Evolutionary conservation across 805 yeast genomes (phyloP).

Genomic region (Kodamaea kakaduensis): DNA sequence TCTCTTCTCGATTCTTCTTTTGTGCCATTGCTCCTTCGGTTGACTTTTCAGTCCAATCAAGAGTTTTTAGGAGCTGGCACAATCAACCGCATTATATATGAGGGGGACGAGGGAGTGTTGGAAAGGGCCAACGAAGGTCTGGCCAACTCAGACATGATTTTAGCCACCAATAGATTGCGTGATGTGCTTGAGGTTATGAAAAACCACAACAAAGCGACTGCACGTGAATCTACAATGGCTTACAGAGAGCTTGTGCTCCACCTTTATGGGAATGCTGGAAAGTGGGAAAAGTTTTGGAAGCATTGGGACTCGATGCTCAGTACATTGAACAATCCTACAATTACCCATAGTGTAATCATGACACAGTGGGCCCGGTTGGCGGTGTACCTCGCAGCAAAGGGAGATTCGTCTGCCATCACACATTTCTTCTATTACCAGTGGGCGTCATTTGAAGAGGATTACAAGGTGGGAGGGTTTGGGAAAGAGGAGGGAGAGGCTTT

Average conservation of each 20-base stretch:
- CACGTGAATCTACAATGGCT: conserved; percentile 14
- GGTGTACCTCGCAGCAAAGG: conserved; percentile 29
- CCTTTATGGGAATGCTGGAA: conserved; percentile 36
- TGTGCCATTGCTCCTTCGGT: conserved; percentile 33
- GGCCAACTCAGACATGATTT: conserved; percentile 8
- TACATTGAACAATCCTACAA: conserved; percentile 1
- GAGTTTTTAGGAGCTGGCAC: conserved; percentile 20
- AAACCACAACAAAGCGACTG: conserved; percentile 15
- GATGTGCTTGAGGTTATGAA: conserved; percentile 26
- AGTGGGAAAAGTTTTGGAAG: conserved; percentile 38
- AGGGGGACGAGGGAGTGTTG: no score
- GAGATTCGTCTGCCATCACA: conserved; percentile 22
- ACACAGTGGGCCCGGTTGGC: conserved; percentile 31
- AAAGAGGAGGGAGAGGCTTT: conserved; percentile 24
- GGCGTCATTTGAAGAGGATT: conserved; percentile 26
- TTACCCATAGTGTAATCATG: conserved; percentile 2
- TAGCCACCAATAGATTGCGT: conserved; percentile 28
- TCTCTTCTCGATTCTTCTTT: conserved; percentile 13
- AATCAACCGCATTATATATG: conserved; percentile 24
- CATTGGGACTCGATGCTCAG: conserved; percentile 29
- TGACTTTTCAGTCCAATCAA: conserved; percentile 17
- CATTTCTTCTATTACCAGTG: conserved; percentile 30
- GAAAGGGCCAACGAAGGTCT: conserved; percentile 12
- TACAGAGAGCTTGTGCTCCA: conserved; percentile 32
- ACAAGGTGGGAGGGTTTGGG: conserved; percentile 16